Conservation (phyloP, 2,329 filamentous ascomycete genomes). For the Chalara sp. region DNA sequence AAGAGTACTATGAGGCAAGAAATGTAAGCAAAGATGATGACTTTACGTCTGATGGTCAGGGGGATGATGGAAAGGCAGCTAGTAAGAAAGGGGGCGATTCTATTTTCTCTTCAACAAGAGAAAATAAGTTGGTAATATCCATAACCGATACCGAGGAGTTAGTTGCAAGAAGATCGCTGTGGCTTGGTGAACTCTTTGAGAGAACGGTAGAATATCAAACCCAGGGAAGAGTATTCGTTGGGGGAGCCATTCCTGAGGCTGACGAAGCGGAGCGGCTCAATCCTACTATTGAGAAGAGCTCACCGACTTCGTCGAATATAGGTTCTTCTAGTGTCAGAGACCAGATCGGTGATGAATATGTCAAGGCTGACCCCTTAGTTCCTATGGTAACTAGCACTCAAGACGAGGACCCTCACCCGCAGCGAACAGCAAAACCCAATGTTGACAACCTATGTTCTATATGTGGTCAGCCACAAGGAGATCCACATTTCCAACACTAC, state of each 20-base stretch:
- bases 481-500: background rate
- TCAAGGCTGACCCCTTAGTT: background rate
- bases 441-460: too few relatives aligned
- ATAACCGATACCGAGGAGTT: background rate
- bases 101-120: background rate
- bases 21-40: background rate
- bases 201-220: too few relatives aligned
- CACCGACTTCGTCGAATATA: background rate
- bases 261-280: too few relatives aligned
- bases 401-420: background rate
- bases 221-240: too few relatives aligned
- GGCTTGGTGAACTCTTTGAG: too few relatives aligned
- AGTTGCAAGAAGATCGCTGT: background rate
- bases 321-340: background rate
- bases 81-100: background rate
- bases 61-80: background rate
- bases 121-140: background rate
- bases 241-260: too few relatives aligned
- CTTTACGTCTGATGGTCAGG: background rate
- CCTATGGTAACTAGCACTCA: background rate
- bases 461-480: background rate
- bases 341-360: background rate
- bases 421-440: too few relatives aligned
- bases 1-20: background rate
- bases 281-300: too few relatives aligned